Evolutionary conservation across 129 eudicot species (phyloP).

Genomic region (Centella asiatica): DNA sequence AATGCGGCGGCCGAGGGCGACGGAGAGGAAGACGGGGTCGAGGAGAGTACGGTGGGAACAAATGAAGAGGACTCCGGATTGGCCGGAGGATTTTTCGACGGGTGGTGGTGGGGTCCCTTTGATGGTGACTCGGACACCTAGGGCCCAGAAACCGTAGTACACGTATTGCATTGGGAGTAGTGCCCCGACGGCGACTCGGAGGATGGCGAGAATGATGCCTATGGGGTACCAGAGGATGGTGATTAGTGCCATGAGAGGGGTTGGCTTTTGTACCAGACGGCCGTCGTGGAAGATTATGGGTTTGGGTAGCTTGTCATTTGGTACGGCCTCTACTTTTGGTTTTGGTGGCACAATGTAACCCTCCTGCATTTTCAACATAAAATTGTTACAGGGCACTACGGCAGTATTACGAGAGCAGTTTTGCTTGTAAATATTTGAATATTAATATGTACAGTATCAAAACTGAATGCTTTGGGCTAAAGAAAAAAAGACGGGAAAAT

Average conservation of each 20-base stretch:
- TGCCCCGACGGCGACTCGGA: slow-evolving; percentile 51
- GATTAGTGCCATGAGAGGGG: slow-evolving; percentile 46
- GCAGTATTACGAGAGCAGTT: too few relatives aligned
- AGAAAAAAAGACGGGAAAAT: too few relatives aligned
- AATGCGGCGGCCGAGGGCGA: slow-evolving; percentile 61
- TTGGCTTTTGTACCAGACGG: slow-evolving; percentile 54
- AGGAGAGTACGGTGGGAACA: slow-evolving; percentile 71
- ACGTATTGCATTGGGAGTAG: slow-evolving; percentile 66
- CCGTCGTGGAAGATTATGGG: slow-evolving; percentile 73
- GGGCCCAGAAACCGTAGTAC: slow-evolving; percentile 67
- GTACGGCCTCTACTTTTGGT: slow-evolving; percentile 42
- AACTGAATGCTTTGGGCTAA: too few relatives aligned
- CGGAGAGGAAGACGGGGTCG: slow-evolving; percentile 69
- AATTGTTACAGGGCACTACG: too few relatives aligned
- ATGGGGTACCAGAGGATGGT: slow-evolving; percentile 51
- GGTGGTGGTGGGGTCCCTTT: slow-evolving; percentile 63
- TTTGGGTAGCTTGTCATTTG: slow-evolving; percentile 46
- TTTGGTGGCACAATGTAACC: slow-evolving; percentile 43
- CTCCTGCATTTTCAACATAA: slow-evolving; percentile 30
- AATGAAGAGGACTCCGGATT: slow-evolving; percentile 64
- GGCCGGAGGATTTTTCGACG: slow-evolving; percentile 32
- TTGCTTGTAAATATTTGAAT: too few relatives aligned
- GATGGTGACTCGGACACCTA: slow-evolving; percentile 53
- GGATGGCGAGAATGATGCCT: slow-evolving; percentile 44
- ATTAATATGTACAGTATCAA: too few relatives aligned